A percentile compares a stretch with the other conserved stretches of the same genome.
Conservation (phyloP, 75 land plant genomes). For the Cunninghamia lanceolata region DNA sequence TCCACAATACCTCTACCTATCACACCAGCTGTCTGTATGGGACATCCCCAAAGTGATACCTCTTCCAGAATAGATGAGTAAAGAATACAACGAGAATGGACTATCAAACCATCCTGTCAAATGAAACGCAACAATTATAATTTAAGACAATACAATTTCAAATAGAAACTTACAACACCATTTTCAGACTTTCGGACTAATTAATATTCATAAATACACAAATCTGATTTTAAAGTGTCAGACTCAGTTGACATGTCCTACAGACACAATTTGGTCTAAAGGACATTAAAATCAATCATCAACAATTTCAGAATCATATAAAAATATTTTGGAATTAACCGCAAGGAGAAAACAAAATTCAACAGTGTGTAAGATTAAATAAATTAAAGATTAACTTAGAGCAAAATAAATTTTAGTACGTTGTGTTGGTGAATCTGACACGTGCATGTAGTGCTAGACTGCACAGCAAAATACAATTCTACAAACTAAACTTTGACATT, state of each 20-base stretch:
- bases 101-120: conserved; percentile 49
- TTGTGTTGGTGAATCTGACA: not conserved
- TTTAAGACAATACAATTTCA: not conserved
- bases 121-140: conserved; percentile 4
- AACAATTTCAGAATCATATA: too few relatives aligned
- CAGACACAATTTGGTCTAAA: too few relatives aligned
- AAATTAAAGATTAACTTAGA: not conserved
- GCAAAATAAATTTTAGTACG: not conserved
- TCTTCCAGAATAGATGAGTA: conserved; percentile 53
- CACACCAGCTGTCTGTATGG: conserved; percentile 50
- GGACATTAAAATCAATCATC: too few relatives aligned
- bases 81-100: conserved; percentile 49
- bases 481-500: not conserved
- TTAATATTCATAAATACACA: not conserved
- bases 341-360: not conserved
- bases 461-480: not conserved
- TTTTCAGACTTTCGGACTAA: not conserved
- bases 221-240: not conserved
- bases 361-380: not conserved
- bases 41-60: conserved; percentile 84
- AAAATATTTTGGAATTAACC: not conserved
- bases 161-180: not conserved
- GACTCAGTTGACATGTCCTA: not conserved
- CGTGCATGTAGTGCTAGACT: not conserved
- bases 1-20: conserved; percentile 17